Base-by-base conservation (phyloP, 1,284 basidiomycete species). In the Uromyces viciae-fabae region DNA sequence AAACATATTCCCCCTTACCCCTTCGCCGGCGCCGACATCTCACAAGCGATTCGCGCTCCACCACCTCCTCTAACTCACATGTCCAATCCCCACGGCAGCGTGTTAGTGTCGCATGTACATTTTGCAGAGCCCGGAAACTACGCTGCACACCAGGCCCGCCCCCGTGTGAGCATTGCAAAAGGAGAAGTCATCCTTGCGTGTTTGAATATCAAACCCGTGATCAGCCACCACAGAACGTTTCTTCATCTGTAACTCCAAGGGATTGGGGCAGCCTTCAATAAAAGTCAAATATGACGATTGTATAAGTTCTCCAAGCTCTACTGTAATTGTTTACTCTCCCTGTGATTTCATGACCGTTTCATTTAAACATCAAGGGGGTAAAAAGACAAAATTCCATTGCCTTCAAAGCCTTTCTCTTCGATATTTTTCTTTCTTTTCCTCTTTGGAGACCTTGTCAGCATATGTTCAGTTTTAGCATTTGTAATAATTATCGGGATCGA, bases 101-200 rank as follows among this genome's bases (percentile, higher is more conserved):
- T 58, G 77, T 73, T 25, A 73, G 77, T 64, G 49, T 80, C 25
- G 77, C 77, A 33, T 80, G 77, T 46, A 73, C 52, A 72, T 80
- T 80, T 64, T 80, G 77, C 52, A 38, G 77, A 46, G 66, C 77
- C 54, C 49, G 77, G 25, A 80, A 80, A 52, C 42, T 80, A 62
- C 46, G 77, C 8, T 80, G 77, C 52, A 80, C 68, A 31, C 68
- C 77, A 62, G 77, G 77, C 9, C 69, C 77, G 46, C 64, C 52
- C 36, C 68, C 69, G 15, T 80, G 77, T 52, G 77, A 80, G 28
- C 68, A 72, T 80, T 80, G 77, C 33, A 58, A 43, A 56, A 72
- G 77, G 73, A 72, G 77, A 73, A 69, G 77, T 46, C 40, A 72
- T 42, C 38, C 52, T 58, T 80, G 77, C 64, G 58, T 60, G 38